Evolutionary conservation across 495 filamentous ascomycete species (phyloP).

Genomic region (Lepraria neglecta): DNA sequence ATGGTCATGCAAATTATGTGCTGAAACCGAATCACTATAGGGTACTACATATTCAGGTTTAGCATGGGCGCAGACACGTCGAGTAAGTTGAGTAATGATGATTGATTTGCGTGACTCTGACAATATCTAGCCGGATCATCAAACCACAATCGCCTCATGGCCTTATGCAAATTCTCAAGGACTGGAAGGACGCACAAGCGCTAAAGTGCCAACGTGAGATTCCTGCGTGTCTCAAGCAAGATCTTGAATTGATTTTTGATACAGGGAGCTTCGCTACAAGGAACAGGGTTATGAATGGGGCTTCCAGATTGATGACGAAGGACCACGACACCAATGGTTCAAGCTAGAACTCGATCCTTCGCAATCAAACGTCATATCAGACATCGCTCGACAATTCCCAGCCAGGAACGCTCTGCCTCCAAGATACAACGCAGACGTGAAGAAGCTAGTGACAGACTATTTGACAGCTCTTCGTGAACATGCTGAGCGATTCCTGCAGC

Average conservation of each 20-base stretch:
- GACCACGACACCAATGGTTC: constrained; percentile 45
- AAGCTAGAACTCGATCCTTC: constrained; percentile 40
- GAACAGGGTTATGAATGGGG: constrained; percentile 41
- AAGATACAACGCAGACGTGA: constrained; percentile 42
- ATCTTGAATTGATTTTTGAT: neutral
- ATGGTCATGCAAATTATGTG: neutral
- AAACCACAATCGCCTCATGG: constrained; percentile 23
- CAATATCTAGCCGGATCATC: constrained; percentile 26
- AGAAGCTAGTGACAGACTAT: constrained; percentile 62
- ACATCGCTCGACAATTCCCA: constrained; percentile 2
- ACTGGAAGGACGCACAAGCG: constrained; percentile 30
- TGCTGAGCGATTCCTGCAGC: constrained; percentile 20
- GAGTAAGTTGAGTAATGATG: constrained; percentile 18
- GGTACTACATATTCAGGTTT: constrained; percentile 41
- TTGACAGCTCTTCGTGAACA: constrained; percentile 40
- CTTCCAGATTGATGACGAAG: constrained; percentile 37
- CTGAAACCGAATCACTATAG: neutral
- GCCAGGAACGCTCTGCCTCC: constrained; percentile 33
- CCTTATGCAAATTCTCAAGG: constrained; percentile 18
- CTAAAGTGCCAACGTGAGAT: constrained; percentile 30
- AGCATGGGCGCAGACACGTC: constrained; percentile 37
- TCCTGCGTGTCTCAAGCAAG: neutral
- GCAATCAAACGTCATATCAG: constrained; percentile 11
- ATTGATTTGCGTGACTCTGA: no score
- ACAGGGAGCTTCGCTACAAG: constrained; percentile 30